Base-by-base conservation (phyloP, 257 asterid species). In the Leptodermis oblonga region DNA sequence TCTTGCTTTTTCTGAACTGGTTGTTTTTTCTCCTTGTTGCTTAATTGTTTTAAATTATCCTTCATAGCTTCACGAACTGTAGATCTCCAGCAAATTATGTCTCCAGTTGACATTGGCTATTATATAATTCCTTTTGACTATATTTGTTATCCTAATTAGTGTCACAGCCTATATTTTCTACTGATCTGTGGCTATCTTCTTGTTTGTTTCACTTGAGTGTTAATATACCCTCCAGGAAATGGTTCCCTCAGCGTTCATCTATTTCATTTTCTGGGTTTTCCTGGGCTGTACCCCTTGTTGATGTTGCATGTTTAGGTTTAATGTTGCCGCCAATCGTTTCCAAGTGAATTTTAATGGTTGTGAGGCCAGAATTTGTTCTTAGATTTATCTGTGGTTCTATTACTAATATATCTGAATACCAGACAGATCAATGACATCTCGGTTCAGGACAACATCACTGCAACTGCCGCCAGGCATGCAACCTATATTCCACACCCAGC, bases 391-490 rank as follows among this genome's bases (percentile, higher is more conserved):
- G 18, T 58, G 23, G 15, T 8, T 25, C 41, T 58, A 58, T 28
- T 58, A 15, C 4, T 25, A 55, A 30, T 55, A 13, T 9, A 28
- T 58, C 63, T 36, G 25, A 23, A 28, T 65, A 28, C 31, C 18
- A 59, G 49, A 4, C 69, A 90, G 97, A 76, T 87, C 36, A 81
- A 72, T 22, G 97, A 90, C 80, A 76, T 90, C 14, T 87, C 97
- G 4, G 95, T 90, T 46, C 95, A 90, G 70, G 96, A 90, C 75
- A 87, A 90, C 81, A 90, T 90, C 74, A 90, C 95, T 1, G 95
- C 97, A 17, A 87, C 95, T 28, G 82, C 93, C 28, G 41, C 88
- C 7, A 90, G 86, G 84, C 95, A 86, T 73, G 88, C 95, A 2
- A 79, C 83, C 31, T 90, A 75, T 83, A 79, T 86, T 85, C 95